These are phyloP conservation scores for Drechslera avenae DNA, from an alignment of 2,329 filamentous ascomycete species.

Conservation along the genomic window DNA sequence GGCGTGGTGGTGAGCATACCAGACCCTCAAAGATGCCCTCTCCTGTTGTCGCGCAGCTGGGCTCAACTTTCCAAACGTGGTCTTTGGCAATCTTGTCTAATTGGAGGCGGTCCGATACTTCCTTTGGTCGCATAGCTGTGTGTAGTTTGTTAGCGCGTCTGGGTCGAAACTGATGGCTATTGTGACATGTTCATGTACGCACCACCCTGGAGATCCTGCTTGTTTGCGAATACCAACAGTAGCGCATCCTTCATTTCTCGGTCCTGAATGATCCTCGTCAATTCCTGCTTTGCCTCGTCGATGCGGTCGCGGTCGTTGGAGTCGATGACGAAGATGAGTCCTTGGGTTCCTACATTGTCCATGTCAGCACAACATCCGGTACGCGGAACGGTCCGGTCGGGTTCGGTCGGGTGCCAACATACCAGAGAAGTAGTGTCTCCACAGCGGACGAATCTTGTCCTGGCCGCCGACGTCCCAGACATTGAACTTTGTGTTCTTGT, in stretches of 20 bases:
- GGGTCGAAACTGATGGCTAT: too few relatives aligned
- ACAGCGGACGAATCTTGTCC: slow-evolving; percentile 99
- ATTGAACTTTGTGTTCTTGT: slow-evolving; percentile 99
- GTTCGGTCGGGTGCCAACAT: slow-evolving; percentile 49
- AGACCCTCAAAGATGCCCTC: slow-evolving; percentile 60
- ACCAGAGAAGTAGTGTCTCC: slow-evolving; percentile 98
- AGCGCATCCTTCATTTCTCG: slow-evolving; percentile 97
- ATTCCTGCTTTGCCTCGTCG: slow-evolving; percentile 92
- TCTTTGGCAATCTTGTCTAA: slow-evolving; percentile 58
- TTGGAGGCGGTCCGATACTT: slow-evolving; percentile 56
- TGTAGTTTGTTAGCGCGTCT: slow-evolving; percentile 10
- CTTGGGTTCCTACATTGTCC: slow-evolving; percentile 74
- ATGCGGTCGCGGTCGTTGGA: slow-evolving; percentile 98
- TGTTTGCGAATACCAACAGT: slow-evolving; percentile 98
- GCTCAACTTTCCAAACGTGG: slow-evolving; percentile 61
- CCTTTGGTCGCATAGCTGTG: slow-evolving; percentile 56
- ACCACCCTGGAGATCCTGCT: slow-evolving; percentile 93
- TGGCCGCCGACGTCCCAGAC: slow-evolving; percentile 99
- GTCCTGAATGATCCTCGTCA: slow-evolving; percentile 98
- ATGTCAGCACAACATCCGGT: slow-evolving; percentile 21
- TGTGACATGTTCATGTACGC: slow-evolving; percentile 54
- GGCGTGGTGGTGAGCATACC: slow-evolving; percentile 30
- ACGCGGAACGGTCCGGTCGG: slow-evolving; percentile 39
- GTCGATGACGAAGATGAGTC: slow-evolving; percentile 99
- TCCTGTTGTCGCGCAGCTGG: slow-evolving; percentile 59